A percentile compares a stretch with the other conserved stretches of the same genome.
These are phyloP conservation scores for Stephania cephalantha DNA, from an alignment of 164 flowering plant species.

Conservation along the genomic window DNA sequence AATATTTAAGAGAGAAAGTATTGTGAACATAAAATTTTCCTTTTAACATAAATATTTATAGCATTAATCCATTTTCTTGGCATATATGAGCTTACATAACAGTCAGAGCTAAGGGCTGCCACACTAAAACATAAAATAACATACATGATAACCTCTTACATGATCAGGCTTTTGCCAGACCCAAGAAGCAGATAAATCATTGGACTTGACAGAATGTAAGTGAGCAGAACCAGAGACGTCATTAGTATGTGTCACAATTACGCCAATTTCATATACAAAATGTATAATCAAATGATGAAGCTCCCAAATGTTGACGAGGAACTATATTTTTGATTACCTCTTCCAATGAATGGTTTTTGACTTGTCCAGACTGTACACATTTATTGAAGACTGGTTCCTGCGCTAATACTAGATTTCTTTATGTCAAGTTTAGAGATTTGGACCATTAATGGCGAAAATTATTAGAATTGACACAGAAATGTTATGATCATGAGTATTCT, in stretches of 20 bases:
- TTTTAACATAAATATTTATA: neutral
- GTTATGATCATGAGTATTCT: neutral
- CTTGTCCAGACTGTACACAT: neutral
- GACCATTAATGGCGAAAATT: neutral
- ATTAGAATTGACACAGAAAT: neutral
- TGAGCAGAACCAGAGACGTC: slow-evolving; percentile 48
- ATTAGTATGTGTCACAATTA: slow-evolving; percentile 65
- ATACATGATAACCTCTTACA: slow-evolving; percentile 40
- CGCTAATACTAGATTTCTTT: slow-evolving; percentile 1
- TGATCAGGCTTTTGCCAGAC: slow-evolving; percentile 54
- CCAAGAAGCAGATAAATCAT: slow-evolving; percentile 35
- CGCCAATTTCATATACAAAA: slow-evolving; percentile 56
- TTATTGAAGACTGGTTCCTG: slow-evolving; percentile 27
- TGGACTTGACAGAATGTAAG: slow-evolving; percentile 40
- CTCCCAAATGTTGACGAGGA: neutral
- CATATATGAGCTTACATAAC: neutral
- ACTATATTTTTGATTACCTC: slow-evolving; percentile 2
- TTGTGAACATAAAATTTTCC: neutral
- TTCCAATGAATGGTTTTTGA: slow-evolving; percentile 5
- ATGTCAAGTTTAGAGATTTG: neutral
- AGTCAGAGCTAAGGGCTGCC: neutral
- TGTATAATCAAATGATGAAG: neutral
- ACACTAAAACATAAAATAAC: neutral
- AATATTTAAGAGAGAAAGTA: neutral
- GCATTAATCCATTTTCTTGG: neutral